A percentile compares a stretch with the other conserved stretches of the same genome.
Evolutionary conservation across 2,329 filamentous ascomycete genomes (phyloP).

Genomic region (Teratosphaeria zuluensis): DNA sequence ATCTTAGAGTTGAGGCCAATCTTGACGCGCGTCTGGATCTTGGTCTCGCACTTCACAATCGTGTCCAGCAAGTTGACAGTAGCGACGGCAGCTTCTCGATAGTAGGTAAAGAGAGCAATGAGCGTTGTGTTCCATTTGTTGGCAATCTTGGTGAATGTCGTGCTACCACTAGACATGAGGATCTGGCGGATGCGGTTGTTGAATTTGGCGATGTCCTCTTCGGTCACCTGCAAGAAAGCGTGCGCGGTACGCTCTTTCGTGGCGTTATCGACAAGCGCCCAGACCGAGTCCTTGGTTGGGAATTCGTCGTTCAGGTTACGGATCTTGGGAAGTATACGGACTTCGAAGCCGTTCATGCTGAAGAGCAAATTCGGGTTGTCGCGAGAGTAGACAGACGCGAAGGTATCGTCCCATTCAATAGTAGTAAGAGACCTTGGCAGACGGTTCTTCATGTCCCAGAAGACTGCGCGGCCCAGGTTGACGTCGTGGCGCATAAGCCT

Average conservation of each 20-base stretch:
- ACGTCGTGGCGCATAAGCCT: conserved; percentile 97
- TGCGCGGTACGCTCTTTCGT: conserved; percentile 96
- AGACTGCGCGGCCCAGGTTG: conserved; percentile 91
- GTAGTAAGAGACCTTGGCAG: conserved; percentile 90
- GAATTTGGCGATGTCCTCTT: conserved; percentile 97
- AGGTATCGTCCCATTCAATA: conserved; percentile 98
- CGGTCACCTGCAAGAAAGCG: conserved; percentile 93
- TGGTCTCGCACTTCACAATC: conserved; percentile 98
- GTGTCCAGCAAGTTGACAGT: conserved; percentile 91
- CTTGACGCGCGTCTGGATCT: conserved; percentile 98
- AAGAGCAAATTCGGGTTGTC: conserved; percentile 96
- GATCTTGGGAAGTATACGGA: conserved; percentile 89
- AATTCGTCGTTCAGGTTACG: conserved; percentile 95
- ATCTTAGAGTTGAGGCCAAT: conserved; percentile 99
- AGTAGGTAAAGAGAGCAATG: conserved; percentile 96
- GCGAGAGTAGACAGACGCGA: conserved; percentile 92
- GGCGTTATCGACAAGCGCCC: conserved; percentile 92
- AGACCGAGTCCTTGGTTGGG: conserved; percentile 93
- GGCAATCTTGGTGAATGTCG: conserved; percentile 98
- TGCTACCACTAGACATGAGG: conserved; percentile 98
- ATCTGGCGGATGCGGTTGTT: conserved; percentile 98
- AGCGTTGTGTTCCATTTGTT: conserved; percentile 99
- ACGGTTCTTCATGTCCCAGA: conserved; percentile 98
- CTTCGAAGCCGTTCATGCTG: conserved; percentile 97
- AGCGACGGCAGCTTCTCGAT: conserved; percentile 92